Evolutionary conservation across 129 eudicot species (phyloP), one percentile per base, ranked within the genome.

Genomic region (Flaveria linearis): DNA sequence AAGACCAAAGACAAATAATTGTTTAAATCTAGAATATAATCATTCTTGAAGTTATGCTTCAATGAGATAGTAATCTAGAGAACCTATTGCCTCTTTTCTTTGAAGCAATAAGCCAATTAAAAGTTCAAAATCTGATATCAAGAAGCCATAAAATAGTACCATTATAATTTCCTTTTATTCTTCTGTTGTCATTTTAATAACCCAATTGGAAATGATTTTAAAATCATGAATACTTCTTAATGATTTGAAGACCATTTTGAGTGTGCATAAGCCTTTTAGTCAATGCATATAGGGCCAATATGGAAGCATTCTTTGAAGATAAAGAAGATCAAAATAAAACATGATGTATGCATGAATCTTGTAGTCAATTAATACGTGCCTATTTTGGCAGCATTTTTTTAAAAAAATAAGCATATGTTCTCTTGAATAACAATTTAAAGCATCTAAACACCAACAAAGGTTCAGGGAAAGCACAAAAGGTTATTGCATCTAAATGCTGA

Each of bases 401-500:
- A 33, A 26, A 43, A 5, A 36, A 36, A 36, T 7, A 36, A 36
- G 41, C 41, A 36, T 8, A 36, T 36, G 41, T 5, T 36, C 41
- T 36, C 41, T 36, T 5, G 41, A 72, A 51, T 57, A 69, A 68
- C 55, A 51, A 12, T 47, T 20, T 61, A 15, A 72, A 51, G 77
- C 45, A 78, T 60, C 11, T 14, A 28, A 30, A 60, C 71, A 70
- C 42, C 13, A 62, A 39, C 33, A 33, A 72, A 51, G 55, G 68
- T 64, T 72, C 7, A 63, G 49, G 58, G 83, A 79, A 53, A 47
- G 72, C 73, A 72, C 78, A 72, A 79, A 68, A 61, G 71, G 57
- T 46, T 33, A 61, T 58, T 58, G 57, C 20, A 56, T 56, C 15
- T 39, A 58, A 56, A 6, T 73, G 52, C 23, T 43, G 12, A 74